Base-by-base conservation (phyloP, 2,329 filamentous ascomycete species). In the Onygena corvina region DNA sequence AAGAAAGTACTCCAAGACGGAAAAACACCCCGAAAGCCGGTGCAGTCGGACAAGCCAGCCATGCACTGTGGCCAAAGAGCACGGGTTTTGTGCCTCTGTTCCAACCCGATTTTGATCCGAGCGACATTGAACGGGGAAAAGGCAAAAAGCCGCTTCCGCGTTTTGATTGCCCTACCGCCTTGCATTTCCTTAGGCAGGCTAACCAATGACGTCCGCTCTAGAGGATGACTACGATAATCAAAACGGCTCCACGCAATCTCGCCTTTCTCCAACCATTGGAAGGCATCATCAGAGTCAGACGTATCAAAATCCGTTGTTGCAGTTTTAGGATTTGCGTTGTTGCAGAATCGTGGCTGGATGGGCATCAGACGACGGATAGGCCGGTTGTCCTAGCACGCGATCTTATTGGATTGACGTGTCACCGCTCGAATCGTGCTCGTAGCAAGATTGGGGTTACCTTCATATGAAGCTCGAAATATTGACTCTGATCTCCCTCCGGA, bases 341-440 rank as follows among this genome's bases (percentile, higher is more conserved):
- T 31, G 42, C 27, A 46, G 14, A 27, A 31, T 46, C 42, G 42
- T 46, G 42, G 42, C 42, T 46, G 20, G 30, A 46, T 12, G 42
- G 27, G 12, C 30, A 31, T 46, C 27, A 4, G n/a, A 11, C 21
- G 42, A 18, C 42, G 42, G 42, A n/a, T 31, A 6, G 14, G 20
- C 42, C 7, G 27, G 42, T 33, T 23, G 42, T 31, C 30, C 42
- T 20, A 29, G 16, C 42, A 31, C 27, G 42, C 42, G 30, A 33
- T 33, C 16, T 46, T 16, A 46, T 46, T 46, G 42, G 42, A 46
- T 21, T 20, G 30, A 46, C 42, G 42, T 46, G 42, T 46, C 42
- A 46, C 25, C 42, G 42, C 33, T 46, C 16, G 38, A 42, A 42
- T 42, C 25, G 38, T 20, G 38, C 21, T n/a, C n/a, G n/a, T n/a